These are phyloP conservation scores for Lathyrus sativus DNA, from an alignment of 306 rosid species.

Conservation along the genomic window DNA sequence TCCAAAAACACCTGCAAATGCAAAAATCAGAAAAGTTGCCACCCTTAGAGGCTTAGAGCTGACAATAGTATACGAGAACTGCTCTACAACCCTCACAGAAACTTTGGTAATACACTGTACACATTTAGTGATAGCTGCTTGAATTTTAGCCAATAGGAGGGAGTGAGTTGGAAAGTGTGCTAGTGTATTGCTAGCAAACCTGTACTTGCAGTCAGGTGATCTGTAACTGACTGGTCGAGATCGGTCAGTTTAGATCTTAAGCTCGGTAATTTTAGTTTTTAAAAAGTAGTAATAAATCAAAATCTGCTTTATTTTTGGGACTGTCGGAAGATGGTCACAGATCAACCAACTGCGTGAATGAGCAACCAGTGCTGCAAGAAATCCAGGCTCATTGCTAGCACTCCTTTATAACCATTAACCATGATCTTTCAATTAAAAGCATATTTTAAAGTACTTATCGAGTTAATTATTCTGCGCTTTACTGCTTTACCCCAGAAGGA, in stretches of 20 bases:
- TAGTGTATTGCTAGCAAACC: background rate
- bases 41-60: background rate
- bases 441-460: background rate
- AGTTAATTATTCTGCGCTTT: background rate
- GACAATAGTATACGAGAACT: constrained; percentile 6
- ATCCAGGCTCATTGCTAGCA: background rate
- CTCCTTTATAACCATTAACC: background rate
- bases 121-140: background rate
- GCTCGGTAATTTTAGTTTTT: too few relatives aligned
- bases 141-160: background rate
- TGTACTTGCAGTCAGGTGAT: too few relatives aligned
- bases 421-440: background rate
- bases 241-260: too few relatives aligned
- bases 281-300: too few relatives aligned
- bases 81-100: background rate
- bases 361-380: too few relatives aligned
- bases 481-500: background rate
- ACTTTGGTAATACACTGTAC: background rate
- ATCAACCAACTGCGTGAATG: too few relatives aligned
- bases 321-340: too few relatives aligned
- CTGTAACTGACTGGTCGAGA: too few relatives aligned
- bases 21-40: background rate
- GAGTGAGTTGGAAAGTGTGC: background rate
- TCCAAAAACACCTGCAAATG: constrained; percentile 79
- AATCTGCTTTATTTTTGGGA: too few relatives aligned